Base-by-base conservation (phyloP, 164 flowering plant species). In the Aristolochia contorta region DNA sequence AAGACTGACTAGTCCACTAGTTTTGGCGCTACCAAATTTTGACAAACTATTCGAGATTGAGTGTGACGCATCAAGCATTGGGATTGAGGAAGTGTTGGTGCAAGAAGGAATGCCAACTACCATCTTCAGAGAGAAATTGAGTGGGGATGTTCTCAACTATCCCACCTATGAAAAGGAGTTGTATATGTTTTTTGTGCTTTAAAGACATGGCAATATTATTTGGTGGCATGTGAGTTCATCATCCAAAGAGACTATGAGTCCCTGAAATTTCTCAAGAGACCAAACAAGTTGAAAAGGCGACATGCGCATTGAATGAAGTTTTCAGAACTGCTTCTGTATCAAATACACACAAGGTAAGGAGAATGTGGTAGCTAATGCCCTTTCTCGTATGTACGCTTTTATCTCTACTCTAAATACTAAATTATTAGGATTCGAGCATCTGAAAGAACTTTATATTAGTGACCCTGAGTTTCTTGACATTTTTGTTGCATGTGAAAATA, bases 391-490 rank as follows among this genome's bases (percentile, higher is more conserved):
- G 66, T 63, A 54, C 46, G 30, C 59, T 54, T 23, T 63, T n/a
- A 22, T 63, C 18, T 10, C 59, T 20, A 16, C 50, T 37, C 2
- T 63, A 6, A 16, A 55, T 33, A 15, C 66, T 27, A 63, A 55
- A 43, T 55, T 63, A 41, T 46, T 63, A 48, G 58, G 58, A 24
- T 62, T 62, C 53, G 58, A 57, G 41, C 13, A 9, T 57, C 21
- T 57, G 25, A 63, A 63, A 21, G 60, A 63, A 6, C 37, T 55
- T 47, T 63, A 63, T 63, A 51, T 14, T 16, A 16, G 23, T 48
- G 67, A 68, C 50, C 12, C 1, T 33, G 67, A 68, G 43, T 68
- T 68, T 58, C 23, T 22, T 51, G 55, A 32, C 30, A 50, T 57
- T 20, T 63, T 15, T 37, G 24, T 6, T 14, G 23, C 58, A 12